Conservation (phyloP, 1,139 yeast species). For the Kodamaea anthophila region DNA sequence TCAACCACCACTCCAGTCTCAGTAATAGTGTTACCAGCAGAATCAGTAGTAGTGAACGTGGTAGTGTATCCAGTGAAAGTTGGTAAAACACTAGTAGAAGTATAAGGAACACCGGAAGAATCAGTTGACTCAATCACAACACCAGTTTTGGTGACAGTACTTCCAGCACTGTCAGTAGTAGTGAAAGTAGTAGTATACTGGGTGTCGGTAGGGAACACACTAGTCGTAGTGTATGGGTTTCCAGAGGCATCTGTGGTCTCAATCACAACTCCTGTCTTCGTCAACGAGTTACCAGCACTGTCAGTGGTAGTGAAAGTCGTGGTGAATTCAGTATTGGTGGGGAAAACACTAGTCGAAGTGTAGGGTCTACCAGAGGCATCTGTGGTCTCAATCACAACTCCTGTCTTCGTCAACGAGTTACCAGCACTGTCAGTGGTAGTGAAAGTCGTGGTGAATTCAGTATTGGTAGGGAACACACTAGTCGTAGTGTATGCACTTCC, state of each 20-base stretch:
- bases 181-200: no score
- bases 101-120: no score
- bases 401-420: constrained; percentile 4
- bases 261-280: no score
- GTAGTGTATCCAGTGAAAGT: constrained; percentile 5
- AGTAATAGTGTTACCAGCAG: constrained; percentile 7
- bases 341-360: constrained; percentile 2
- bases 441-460: constrained; percentile 6
- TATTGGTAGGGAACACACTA: not conserved
- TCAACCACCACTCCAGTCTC: constrained; percentile 12
- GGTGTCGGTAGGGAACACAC: no score
- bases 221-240: no score
- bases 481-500: constrained; percentile 1
- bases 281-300: no score
- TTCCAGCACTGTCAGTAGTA: no score
- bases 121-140: no score
- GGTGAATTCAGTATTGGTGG: no score
- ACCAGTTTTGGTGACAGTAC: no score
- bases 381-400: constrained; percentile 6
- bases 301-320: no score
- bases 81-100: constrained; percentile 9
- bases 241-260: no score
- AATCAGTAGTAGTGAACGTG: constrained; percentile 2
- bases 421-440: constrained; percentile 7
- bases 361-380: constrained; percentile 10